phyloP scores from a whole-genome alignment of 1,139 yeast genomes.

The Yamadazyma taylorii region DNA sequence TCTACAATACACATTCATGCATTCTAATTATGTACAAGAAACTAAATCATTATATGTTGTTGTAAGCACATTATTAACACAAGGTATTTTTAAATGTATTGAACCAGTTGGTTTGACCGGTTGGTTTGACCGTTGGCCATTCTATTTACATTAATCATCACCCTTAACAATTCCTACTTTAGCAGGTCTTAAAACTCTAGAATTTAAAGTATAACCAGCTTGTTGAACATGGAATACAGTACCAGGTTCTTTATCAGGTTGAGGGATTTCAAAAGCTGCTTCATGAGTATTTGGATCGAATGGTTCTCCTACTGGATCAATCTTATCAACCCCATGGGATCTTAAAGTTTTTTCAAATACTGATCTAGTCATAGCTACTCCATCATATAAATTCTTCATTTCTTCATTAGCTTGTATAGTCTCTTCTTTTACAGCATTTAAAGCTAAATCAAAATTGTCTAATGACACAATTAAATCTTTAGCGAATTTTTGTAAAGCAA shows the following conservation, averaged over 20 bases:
- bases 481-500: conserved; percentile 91
- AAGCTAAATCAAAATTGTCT: conserved; percentile 88
- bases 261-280: conserved; percentile 87
- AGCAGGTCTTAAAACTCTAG: conserved; percentile 91
- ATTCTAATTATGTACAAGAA: not conserved
- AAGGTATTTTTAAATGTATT: too few relatives aligned
- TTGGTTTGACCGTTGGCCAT: not conserved
- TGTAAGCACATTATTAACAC: too few relatives aligned
- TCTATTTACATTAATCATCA: conserved; percentile 9
- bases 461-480: conserved; percentile 86
- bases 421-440: conserved; percentile 73
- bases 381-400: conserved; percentile 77
- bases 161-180: conserved; percentile 91
- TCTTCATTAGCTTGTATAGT: conserved; percentile 58
- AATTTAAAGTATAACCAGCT: conserved; percentile 82
- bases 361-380: conserved; percentile 87
- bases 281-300: conserved; percentile 94
- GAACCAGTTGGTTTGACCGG: too few relatives aligned
- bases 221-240: conserved; percentile 93
- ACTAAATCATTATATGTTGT: not conserved
- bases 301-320: conserved; percentile 80
- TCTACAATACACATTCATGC: not conserved
- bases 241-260: conserved; percentile 89
- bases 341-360: conserved; percentile 82
- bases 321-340: conserved; percentile 77